phyloP scores from a whole-genome alignment of 2,329 filamentous ascomycete genomes.

The Trichoderma endophyticum region DNA sequence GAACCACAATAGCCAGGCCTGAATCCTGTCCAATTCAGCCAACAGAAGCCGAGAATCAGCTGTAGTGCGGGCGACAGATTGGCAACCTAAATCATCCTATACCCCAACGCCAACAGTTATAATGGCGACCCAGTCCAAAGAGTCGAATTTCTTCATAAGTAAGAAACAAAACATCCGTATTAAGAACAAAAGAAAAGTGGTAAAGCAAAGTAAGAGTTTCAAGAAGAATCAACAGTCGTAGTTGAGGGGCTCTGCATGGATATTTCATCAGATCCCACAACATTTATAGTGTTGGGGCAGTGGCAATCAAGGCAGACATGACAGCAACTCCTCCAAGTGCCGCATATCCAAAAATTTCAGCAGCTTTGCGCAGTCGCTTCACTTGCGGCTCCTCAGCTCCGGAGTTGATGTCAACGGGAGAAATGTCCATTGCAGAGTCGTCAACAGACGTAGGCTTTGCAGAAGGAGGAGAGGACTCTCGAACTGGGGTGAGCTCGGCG shows the following conservation, averaged over 20 bases:
- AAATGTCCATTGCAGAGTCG: neutral
- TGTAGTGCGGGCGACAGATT: neutral
- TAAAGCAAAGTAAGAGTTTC: neutral
- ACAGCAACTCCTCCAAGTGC: slow-evolving; percentile 39
- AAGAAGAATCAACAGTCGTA: neutral
- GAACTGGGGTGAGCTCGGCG: neutral
- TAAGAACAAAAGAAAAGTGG: neutral
- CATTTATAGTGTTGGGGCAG: slow-evolving; percentile 31
- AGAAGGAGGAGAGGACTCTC: neutral
- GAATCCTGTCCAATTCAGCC: neutral
- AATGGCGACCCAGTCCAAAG: neutral
- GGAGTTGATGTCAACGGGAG: neutral
- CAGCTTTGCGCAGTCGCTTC: slow-evolving; percentile 35
- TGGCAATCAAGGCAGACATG: slow-evolving; percentile 40
- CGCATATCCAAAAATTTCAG: slow-evolving; percentile 36
- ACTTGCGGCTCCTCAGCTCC: slow-evolving; percentile 20
- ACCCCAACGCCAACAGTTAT: neutral
- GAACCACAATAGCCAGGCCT: neutral
- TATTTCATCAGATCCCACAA: neutral
- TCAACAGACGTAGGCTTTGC: neutral
- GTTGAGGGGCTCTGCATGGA: neutral
- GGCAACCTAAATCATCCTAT: neutral
- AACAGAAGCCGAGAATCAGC: neutral
- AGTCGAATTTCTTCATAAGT: neutral
- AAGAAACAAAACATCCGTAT: neutral